Conservation (phyloP, 495 filamentous ascomycete species). For the Saxispiralis lemnorum region DNA sequence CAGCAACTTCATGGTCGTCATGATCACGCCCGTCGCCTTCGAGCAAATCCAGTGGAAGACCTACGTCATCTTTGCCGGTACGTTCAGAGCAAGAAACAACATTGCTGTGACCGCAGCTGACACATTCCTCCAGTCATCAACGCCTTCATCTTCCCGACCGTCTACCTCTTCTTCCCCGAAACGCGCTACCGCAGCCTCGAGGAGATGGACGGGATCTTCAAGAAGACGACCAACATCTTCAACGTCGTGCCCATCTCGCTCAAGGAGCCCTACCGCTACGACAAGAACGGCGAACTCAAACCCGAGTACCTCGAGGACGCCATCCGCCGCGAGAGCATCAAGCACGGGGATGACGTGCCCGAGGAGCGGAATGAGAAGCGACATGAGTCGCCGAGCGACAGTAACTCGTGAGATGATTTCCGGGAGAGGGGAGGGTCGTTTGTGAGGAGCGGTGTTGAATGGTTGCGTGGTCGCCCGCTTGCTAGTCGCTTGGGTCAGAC, state of each 20-base stretch:
- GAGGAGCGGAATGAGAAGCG: too few species aligned
- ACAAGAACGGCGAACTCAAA: constrained; percentile 27
- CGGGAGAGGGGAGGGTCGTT: too few species aligned
- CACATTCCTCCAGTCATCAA: constrained; percentile 3
- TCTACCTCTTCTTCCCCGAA: constrained; percentile 34
- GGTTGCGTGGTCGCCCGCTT: too few species aligned
- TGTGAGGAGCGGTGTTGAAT: too few species aligned
- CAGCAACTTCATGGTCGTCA: constrained; percentile 15
- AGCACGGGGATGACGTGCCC: too few species aligned
- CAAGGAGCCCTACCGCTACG: constrained; percentile 48
- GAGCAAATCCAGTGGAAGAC: constrained; percentile 20
- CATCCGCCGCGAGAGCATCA: too few species aligned
- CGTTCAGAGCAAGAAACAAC: too few species aligned
- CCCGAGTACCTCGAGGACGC: too few species aligned
- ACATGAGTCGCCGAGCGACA: too few species aligned
- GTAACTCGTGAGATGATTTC: too few species aligned
- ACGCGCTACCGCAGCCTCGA: constrained; percentile 38
- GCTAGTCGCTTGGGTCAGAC: too few species aligned
- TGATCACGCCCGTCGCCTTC: constrained; percentile 17
- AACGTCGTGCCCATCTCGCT: constrained; percentile 40
- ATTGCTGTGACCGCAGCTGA: too few species aligned
- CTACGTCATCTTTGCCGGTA: constrained; percentile 20
- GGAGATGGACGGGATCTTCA: constrained; percentile 39
- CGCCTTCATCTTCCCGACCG: constrained; percentile 4
- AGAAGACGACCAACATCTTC: constrained; percentile 25